Evolutionary conservation across 2,329 filamentous ascomycete species (phyloP).

Genomic region (Pseudogymnoascus sp.): DNA sequence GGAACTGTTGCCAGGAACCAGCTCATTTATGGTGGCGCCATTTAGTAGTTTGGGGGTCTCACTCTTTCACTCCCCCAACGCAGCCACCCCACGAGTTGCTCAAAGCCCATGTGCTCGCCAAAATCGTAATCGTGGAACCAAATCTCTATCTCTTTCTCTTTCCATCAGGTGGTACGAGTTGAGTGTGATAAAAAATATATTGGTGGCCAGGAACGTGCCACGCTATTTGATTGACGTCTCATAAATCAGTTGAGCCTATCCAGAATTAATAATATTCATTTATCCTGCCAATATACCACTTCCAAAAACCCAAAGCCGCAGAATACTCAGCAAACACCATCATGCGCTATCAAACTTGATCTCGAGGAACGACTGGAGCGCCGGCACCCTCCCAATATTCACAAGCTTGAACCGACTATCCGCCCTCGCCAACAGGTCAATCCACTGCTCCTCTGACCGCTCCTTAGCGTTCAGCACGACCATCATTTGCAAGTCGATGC

Average conservation of each 20-base stretch:
- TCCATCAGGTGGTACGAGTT: too few relatives aligned
- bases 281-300: too few relatives aligned
- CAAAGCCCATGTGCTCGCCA: too few relatives aligned
- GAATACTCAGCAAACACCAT: neutral
- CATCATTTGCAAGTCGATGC: constrained; percentile 43
- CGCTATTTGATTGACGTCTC: neutral
- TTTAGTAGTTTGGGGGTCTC: neutral
- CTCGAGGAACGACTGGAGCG: neutral
- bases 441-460: constrained; percentile 37
- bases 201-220: neutral
- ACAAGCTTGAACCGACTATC: neutral
- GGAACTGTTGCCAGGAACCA: neutral
- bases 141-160: too few relatives aligned
- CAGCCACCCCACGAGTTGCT: too few relatives aligned
- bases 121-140: too few relatives aligned
- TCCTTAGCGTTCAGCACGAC: constrained; percentile 41
- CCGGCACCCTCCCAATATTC: neutral
- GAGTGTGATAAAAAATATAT: too few relatives aligned
- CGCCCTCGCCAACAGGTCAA: constrained; percentile 37
- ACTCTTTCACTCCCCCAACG: too few relatives aligned
- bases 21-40: neutral
- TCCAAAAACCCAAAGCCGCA: neutral
- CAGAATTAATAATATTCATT: neutral
- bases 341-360: neutral
- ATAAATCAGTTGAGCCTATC: neutral